Evolutionary conservation across 306 rosid genomes (phyloP), one percentile per base, ranked within the genome.

Genomic region (Casuarina equisetifolia): DNA sequence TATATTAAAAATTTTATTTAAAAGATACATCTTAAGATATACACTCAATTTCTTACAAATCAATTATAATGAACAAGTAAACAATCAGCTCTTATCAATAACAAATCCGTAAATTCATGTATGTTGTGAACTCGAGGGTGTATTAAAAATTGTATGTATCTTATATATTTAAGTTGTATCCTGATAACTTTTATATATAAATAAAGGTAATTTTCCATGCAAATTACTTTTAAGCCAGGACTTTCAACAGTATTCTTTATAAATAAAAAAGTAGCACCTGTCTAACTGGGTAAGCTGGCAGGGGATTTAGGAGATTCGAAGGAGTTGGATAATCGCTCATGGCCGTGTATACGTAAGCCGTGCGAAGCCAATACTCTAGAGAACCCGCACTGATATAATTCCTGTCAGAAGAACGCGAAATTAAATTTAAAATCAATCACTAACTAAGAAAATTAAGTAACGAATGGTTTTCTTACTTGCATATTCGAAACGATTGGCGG

Each of bases 261-360:
- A 1, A 74, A 25, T 36, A 45, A 0, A 15, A 6, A 20, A 35
- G 25, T 6, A 44, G 69, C 6, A 92, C 98, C 93, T 89, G 86
- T 86, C 61, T 94, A 3, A 94, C 89, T 1, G 98, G 98, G 78
- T 86, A 89, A 61, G 97, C 91, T 11, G 98, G 98, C 82, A 94
- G 13, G 1, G 97, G 93, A 64, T 2, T 84, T 0, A 94, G 1
- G 78, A 94, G 92, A 83, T 87, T 89, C 36, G 92, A 83, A 42
- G 98, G 89, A n/a, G 96, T 89, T 0, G 98, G 98, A 85, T 94
- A 94, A 85, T 94, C 98, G 0, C 91, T 89, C 97, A 94, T 94
- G 44, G 97, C 86, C 3, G 97, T 83, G 78, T 75, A 87, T 9
- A n/a, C 0, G 17, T 3, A 88, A 0, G 97, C 95, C 0, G 86